Evolutionary conservation across 495 filamentous ascomycete species (phyloP).

Genomic region (Penicillium crystallinum): DNA sequence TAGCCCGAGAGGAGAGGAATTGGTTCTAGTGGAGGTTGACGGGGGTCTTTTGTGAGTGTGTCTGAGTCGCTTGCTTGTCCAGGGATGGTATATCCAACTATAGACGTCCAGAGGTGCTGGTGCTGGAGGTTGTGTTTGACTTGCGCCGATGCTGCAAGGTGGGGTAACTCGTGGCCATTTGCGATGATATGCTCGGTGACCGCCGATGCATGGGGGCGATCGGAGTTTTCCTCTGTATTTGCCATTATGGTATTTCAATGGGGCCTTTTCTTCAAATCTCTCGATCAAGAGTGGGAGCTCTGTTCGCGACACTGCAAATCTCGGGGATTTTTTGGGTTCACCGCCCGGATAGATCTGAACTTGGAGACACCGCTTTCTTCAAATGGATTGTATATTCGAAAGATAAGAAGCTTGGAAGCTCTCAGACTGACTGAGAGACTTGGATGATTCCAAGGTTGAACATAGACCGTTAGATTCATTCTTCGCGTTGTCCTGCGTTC

Average conservation of each 20-base stretch:
- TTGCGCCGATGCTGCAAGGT: conserved; percentile 54
- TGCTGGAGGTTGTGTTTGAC: conserved; percentile 77
- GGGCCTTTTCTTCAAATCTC: background rate
- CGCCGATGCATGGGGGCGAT: conserved; percentile 22
- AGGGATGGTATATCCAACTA: conserved; percentile 47
- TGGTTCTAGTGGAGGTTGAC: conserved; percentile 11
- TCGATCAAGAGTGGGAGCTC: background rate
- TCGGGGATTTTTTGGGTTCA: conserved; percentile 7
- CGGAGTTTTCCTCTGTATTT: background rate
- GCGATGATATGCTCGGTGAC: conserved; percentile 31
- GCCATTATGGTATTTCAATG: conserved; percentile 11
- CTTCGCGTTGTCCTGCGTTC: background rate
- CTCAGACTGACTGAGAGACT: background rate
- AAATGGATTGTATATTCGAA: background rate
- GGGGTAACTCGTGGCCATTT: conserved; percentile 23
- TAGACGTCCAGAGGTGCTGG: conserved; percentile 79
- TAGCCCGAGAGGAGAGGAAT: conserved; percentile 73
- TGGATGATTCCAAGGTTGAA: too few relatives aligned
- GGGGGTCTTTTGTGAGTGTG: conserved; percentile 8
- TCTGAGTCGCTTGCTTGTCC: conserved; percentile 23
- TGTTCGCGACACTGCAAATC: background rate
- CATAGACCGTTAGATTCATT: background rate
- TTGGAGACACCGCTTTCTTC: conserved; percentile 14
- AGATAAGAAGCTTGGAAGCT: background rate
- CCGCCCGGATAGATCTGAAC: conserved; percentile 10